Conservation (phyloP, 176 grass and related monocot genomes). For the Carex kokanica region DNA sequence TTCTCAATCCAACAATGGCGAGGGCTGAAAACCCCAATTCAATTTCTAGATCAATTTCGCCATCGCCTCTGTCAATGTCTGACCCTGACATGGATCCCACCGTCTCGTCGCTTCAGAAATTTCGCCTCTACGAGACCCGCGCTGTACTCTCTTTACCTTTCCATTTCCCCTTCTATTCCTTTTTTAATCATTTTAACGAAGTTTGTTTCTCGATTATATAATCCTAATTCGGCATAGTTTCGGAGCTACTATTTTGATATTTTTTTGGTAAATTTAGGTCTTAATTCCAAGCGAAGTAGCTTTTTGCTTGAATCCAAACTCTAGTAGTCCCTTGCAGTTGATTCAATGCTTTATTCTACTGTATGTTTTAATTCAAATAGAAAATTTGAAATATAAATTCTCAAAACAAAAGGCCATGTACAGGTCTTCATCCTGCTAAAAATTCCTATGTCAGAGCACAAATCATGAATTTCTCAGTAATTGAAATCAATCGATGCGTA, state of each 20-base stretch:
- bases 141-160: slow-evolving; percentile 36
- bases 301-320: background rate
- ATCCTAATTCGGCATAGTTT: background rate
- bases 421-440: background rate
- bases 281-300: background rate
- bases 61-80: slow-evolving; percentile 36
- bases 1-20: slow-evolving; percentile 35
- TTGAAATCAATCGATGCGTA: background rate
- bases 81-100: slow-evolving; percentile 35
- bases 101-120: slow-evolving; percentile 65
- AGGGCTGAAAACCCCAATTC: slow-evolving; percentile 45
- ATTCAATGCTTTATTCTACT: background rate
- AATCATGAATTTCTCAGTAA: background rate
- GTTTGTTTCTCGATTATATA: background rate
- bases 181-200: background rate
- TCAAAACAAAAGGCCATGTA: background rate
- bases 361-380: background rate
- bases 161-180: background rate
- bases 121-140: slow-evolving; percentile 91
- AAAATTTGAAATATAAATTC: background rate
- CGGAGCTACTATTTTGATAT: background rate
- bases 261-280: background rate
- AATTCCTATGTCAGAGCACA: background rate
- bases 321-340: background rate
- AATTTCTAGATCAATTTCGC: background rate